Evolutionary conservation across 1,139 yeast genomes (phyloP).

Genomic region (Blastobotrys persicus): DNA sequence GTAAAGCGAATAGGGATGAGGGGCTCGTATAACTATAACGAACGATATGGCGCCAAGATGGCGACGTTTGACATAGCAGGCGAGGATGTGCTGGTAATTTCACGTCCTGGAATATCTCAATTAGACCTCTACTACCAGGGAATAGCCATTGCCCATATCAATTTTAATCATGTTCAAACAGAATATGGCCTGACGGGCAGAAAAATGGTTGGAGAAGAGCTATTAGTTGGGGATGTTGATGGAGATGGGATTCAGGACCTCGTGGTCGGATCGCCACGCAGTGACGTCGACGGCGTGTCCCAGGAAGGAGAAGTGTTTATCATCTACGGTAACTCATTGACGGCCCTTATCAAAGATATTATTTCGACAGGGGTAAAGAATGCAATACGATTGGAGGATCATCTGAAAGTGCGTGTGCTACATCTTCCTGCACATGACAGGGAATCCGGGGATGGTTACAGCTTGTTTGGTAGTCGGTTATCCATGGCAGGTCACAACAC

Average conservation of each 20-base stretch:
- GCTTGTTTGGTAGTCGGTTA: slow-evolving; percentile 26
- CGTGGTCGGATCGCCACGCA: slow-evolving; percentile 45
- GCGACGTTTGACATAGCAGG: slow-evolving; percentile 22
- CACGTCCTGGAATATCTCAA: slow-evolving; percentile 38
- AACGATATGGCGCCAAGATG: slow-evolving; percentile 35
- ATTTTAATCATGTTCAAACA: slow-evolving; percentile 25
- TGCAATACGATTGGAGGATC: background rate
- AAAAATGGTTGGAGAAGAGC: slow-evolving; percentile 39
- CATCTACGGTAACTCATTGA: slow-evolving; percentile 37
- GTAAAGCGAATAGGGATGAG: too few species aligned
- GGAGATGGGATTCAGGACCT: slow-evolving; percentile 43
- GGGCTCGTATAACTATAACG: slow-evolving; percentile 19
- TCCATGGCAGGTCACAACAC: slow-evolving; percentile 4
- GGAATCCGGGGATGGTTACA: slow-evolving; percentile 3
- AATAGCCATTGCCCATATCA: slow-evolving; percentile 23
- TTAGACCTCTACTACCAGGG: slow-evolving; percentile 34
- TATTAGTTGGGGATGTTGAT: slow-evolving; percentile 38
- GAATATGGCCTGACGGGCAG: slow-evolving; percentile 41
- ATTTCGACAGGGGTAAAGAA: background rate
- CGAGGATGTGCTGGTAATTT: slow-evolving; percentile 31
- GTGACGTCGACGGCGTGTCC: slow-evolving; percentile 33
- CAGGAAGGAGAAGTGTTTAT: slow-evolving; percentile 46
- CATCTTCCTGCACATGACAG: background rate
- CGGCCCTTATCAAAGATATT: background rate
- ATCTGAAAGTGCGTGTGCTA: background rate